A percentile compares a stretch with the other conserved stretches of the same genome.
These are phyloP conservation scores for Circinella umbellata DNA, from an alignment of 371 early-diverging fungal genomes.

Conservation along the genomic window DNA sequence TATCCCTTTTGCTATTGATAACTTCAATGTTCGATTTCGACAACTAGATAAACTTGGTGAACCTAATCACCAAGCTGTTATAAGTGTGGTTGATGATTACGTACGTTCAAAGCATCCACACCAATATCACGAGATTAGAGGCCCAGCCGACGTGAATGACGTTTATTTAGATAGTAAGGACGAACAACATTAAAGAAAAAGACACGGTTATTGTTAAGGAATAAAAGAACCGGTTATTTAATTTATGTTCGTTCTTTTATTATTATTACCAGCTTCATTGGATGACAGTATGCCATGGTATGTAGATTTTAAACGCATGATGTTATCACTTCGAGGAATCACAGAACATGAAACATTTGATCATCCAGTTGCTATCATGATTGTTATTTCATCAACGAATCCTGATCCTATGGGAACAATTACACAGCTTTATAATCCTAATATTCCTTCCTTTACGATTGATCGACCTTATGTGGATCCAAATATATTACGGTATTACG, in stretches of 20 bases:
- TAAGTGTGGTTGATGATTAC: conserved; percentile 60
- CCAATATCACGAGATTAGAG: conserved; percentile 28
- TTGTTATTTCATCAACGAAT: conserved; percentile 79
- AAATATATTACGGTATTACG: conserved; percentile 69
- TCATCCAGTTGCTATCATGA: conserved; percentile 87
- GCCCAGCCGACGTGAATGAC: conserved; percentile 47
- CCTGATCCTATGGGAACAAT: conserved; percentile 79
- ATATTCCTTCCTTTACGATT: conserved; percentile 57
- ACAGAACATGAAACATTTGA: conserved; percentile 94
- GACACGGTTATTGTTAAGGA: too few relatives aligned
- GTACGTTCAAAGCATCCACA: conserved; percentile 37
- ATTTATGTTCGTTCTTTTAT: too few relatives aligned
- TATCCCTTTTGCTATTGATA: conserved; percentile 64
- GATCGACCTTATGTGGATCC: conserved; percentile 73
- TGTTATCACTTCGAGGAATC: conserved; percentile 68
- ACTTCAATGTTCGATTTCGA: conserved; percentile 74
- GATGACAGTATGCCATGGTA: conserved; percentile 89
- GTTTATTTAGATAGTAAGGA: conserved; percentile 58
- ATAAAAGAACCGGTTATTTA: too few relatives aligned
- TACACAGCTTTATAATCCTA: conserved; percentile 62
- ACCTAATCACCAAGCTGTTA: conserved; percentile 58
- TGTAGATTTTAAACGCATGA: conserved; percentile 69
- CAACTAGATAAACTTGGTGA: conserved; percentile 63
- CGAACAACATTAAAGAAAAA: too few relatives aligned
- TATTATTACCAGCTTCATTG: conserved; percentile 14